Percentiles rank a stretch among this genome's conserved stretches.
Evolutionary conservation across 805 yeast genomes (phyloP).

Genomic region (Scheffersomyces spartinae): DNA sequence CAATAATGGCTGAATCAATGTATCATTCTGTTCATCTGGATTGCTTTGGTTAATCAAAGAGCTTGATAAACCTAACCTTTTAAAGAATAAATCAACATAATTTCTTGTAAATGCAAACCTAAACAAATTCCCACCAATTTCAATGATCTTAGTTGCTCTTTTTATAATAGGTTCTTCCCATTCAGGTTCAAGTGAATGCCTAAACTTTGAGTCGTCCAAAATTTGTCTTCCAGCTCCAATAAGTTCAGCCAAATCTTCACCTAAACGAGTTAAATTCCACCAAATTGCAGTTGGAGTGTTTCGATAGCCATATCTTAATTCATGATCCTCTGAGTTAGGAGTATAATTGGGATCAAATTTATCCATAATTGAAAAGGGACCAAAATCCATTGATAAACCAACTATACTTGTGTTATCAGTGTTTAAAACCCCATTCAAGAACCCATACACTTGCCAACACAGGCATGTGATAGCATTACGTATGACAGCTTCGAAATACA

Average conservation of each 20-base stretch:
- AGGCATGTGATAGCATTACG: constrained; percentile 73
- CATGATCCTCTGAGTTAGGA: constrained; percentile 81
- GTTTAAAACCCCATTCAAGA: constrained; percentile 86
- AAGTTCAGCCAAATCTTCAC: constrained; percentile 72
- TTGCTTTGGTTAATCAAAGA: constrained; percentile 19
- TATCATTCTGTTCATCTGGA: constrained; percentile 27
- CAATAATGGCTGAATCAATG: constrained; percentile 48
- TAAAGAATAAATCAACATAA: constrained; percentile 46
- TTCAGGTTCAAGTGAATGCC: constrained; percentile 34
- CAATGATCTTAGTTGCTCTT: constrained; percentile 58
- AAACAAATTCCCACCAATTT: constrained; percentile 52
- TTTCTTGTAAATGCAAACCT: constrained; percentile 47
- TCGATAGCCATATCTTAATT: constrained; percentile 61
- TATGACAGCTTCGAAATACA: constrained; percentile 61
- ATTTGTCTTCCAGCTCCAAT: constrained; percentile 58
- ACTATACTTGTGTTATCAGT: constrained; percentile 89
- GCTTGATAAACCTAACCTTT: constrained; percentile 55
- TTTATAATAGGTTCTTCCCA: constrained; percentile 38
- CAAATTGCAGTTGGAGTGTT: constrained; percentile 80
- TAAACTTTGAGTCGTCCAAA: constrained; percentile 31
- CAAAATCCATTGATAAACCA: constrained; percentile 86
- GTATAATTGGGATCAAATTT: constrained; percentile 71
- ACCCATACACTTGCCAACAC: constrained; percentile 84
- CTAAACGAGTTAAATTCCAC: constrained; percentile 86
- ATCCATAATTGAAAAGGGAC: constrained; percentile 90